Evolutionary conservation across 1,284 basidiomycete species (phyloP).

Genomic region (Austroboletus rostrupii): DNA sequence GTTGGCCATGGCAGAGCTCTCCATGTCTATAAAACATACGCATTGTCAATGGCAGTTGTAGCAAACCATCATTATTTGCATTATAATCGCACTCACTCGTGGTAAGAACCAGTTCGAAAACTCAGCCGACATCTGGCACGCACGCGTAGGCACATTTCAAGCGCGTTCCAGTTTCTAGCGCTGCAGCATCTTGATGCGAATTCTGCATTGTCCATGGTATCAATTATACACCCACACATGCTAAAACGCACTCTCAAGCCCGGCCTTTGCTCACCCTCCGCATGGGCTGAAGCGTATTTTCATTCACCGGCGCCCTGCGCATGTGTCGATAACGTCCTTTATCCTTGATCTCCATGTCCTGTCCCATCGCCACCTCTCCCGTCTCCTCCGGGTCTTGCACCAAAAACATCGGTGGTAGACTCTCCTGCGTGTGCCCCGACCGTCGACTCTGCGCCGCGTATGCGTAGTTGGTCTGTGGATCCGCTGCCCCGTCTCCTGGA

Average conservation of each 20-base stretch:
- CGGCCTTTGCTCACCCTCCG: conserved; percentile 87
- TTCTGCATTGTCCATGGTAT: too few species aligned
- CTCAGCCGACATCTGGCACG: too few species aligned
- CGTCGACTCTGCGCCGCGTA: conserved; percentile 46
- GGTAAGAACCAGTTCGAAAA: too few species aligned
- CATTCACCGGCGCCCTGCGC: conserved; percentile 79
- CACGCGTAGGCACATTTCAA: too few species aligned
- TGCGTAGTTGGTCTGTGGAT: conserved; percentile 33
- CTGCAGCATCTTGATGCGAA: too few species aligned
- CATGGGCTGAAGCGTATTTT: conserved; percentile 81
- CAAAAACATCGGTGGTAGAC: conserved; percentile 61
- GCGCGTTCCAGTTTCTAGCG: too few species aligned
- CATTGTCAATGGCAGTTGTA: too few species aligned
- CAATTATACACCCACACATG: conserved; percentile 3
- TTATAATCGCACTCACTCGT: too few species aligned
- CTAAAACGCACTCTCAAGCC: conserved; percentile 60
- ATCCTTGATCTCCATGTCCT: conserved; percentile 84
- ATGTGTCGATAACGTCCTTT: conserved; percentile 82
- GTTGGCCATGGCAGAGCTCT: too few species aligned
- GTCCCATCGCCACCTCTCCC: conserved; percentile 52
- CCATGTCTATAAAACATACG: too few species aligned
- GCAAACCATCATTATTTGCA: too few species aligned
- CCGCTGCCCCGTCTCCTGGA: conserved; percentile 21
- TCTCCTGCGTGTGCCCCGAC: conserved; percentile 65
- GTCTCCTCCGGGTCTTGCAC: conserved; percentile 28